These are phyloP conservation scores for Pseudophaeomoniella oleicola DNA, from an alignment of 2,329 filamentous ascomycete genomes.

Conservation along the genomic window DNA sequence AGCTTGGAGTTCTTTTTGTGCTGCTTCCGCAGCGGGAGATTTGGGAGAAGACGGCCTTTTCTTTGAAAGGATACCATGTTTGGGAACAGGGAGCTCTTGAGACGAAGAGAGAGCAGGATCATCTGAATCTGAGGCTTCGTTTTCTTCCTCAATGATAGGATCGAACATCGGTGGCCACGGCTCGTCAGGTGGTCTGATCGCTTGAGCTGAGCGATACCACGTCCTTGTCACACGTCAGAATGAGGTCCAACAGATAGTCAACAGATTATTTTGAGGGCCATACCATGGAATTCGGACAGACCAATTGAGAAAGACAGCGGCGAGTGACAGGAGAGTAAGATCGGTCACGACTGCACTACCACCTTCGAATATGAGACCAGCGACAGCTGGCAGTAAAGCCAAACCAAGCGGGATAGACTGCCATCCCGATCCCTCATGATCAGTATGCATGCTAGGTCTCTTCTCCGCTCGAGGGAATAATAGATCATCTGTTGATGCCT, in stretches of 20 bases:
- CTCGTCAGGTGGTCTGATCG: conserved; percentile 41
- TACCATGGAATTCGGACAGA: conserved; percentile 82
- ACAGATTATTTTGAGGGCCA: conserved; percentile 13
- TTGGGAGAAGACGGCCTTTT: conserved; percentile 4
- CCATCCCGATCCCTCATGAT: conserved; percentile 51
- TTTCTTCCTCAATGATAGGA: conserved; percentile 16
- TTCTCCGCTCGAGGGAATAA: conserved; percentile 41
- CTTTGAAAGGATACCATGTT: not conserved
- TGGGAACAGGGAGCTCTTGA: not conserved
- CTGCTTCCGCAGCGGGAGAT: conserved; percentile 19
- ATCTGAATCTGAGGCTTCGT: conserved; percentile 14
- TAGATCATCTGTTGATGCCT: conserved; percentile 56
- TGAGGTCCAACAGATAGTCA: conserved; percentile 3
- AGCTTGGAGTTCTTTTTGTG: conserved; percentile 50
- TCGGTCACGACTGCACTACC: conserved; percentile 75
- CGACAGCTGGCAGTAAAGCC: conserved; percentile 73
- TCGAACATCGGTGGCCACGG: conserved; percentile 11
- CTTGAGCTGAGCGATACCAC: conserved; percentile 61
- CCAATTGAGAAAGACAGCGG: conserved; percentile 82
- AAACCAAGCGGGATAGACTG: conserved; percentile 70
- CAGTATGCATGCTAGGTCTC: conserved; percentile 19
- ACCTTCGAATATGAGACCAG: conserved; percentile 70
- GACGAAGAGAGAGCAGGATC: conserved; percentile 5
- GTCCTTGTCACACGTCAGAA: conserved; percentile 30
- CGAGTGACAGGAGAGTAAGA: conserved; percentile 62